Conservation (phyloP, 2,329 filamentous ascomycete species). For the Botrytis galanthina region DNA sequence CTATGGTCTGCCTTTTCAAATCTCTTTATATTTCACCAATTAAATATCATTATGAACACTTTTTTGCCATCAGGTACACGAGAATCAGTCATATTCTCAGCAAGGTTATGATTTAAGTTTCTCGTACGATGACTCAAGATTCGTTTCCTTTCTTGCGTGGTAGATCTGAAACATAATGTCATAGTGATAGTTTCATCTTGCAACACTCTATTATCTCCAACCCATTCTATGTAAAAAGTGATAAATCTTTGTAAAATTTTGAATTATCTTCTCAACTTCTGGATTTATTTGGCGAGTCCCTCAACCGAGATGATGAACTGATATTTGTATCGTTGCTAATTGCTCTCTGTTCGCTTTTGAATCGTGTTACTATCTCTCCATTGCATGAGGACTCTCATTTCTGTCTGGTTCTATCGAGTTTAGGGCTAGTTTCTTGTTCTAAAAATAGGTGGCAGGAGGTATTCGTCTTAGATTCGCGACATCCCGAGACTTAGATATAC, state of each 20-base stretch:
- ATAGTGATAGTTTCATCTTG: background rate
- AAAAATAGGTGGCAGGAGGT: background rate
- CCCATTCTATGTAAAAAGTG: background rate
- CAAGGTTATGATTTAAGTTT: background rate
- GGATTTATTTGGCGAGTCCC: background rate
- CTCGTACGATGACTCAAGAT: rapidly evolving
- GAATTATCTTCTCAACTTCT: background rate
- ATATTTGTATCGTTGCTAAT: rapidly evolving
- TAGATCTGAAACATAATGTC: rapidly evolving
- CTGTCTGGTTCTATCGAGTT: too few species aligned
- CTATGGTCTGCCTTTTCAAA: background rate
- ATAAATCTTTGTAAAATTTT: rapidly evolving
- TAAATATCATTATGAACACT: background rate
- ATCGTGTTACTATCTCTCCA: background rate
- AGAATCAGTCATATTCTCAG: background rate
- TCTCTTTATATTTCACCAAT: background rate
- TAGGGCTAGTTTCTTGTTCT: background rate
- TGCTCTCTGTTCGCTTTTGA: rapidly evolving
- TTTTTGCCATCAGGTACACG: background rate
- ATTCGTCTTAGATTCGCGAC: background rate
- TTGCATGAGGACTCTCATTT: rapidly evolving
- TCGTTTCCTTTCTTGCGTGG: background rate
- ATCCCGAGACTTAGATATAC: background rate
- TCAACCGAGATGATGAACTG: rapidly evolving
- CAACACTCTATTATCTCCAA: background rate